These are phyloP conservation scores for Chionographis japonica DNA, from an alignment of 106 monocot genomes.

Conservation along the genomic window DNA sequence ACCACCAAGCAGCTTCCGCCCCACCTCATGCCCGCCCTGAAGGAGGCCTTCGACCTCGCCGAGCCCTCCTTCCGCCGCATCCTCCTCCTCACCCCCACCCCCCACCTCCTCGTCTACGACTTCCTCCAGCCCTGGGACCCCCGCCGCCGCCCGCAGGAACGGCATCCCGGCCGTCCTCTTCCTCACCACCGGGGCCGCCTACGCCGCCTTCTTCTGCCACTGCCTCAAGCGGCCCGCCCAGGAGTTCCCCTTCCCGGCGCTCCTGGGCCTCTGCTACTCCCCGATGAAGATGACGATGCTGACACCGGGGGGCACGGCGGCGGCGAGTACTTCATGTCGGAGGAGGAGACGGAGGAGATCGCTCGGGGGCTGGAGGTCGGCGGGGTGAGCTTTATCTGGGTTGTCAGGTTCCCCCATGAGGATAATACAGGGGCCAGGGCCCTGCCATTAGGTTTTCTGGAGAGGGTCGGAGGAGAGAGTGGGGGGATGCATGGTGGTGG, in stretches of 20 bases:
- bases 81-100: slow-evolving; percentile 16
- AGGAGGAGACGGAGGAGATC: slow-evolving; percentile 48
- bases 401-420: slow-evolving; percentile 33
- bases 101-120: slow-evolving; percentile 57
- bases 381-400: slow-evolving; percentile 50
- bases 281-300: slow-evolving; percentile 5
- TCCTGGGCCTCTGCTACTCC: slow-evolving; percentile 27
- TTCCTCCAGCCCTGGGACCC: slow-evolving; percentile 66
- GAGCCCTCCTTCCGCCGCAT: slow-evolving; percentile 23
- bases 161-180: slow-evolving; percentile 40
- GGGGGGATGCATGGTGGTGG: slow-evolving; percentile 38
- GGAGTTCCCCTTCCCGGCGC: slow-evolving; percentile 27
- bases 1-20: slow-evolving; percentile 57
- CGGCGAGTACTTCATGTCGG: slow-evolving; percentile 59
- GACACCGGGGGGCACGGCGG: not conserved
- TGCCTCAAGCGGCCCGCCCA: slow-evolving; percentile 1
- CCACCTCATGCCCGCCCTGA: slow-evolving; percentile 42
- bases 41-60: slow-evolving; percentile 44
- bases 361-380: slow-evolving; percentile 49
- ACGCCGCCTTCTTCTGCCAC: slow-evolving; percentile 39
- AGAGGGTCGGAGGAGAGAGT: slow-evolving; percentile 4
- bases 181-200: slow-evolving; percentile 22
- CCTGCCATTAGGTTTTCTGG: slow-evolving; percentile 16
- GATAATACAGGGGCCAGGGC: not conserved
- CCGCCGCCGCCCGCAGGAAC: slow-evolving; percentile 12